Evolutionary conservation across 2,329 filamentous ascomycete genomes (phyloP).

Genomic region (Trichoderma gracile): DNA sequence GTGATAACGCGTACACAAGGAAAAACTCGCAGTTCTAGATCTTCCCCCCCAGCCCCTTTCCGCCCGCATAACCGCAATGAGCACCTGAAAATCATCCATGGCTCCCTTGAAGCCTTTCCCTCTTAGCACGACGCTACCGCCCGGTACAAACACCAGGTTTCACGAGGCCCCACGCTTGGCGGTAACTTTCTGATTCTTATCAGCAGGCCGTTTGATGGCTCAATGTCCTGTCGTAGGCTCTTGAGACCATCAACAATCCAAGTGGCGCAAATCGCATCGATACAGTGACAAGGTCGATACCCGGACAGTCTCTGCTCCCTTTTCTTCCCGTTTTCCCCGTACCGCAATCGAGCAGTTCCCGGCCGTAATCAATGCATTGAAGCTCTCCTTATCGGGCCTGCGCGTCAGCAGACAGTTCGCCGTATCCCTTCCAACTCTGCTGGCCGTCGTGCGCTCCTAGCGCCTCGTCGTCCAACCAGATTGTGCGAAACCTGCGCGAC

Average conservation of each 20-base stretch:
- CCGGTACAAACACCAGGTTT: neutral
- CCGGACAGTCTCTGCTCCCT: neutral
- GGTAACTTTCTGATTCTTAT: neutral
- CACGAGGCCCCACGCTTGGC: slow-evolving; percentile 21
- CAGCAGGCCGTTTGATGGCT: neutral
- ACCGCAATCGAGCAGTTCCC: neutral
- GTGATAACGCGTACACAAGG: neutral
- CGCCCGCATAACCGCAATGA: neutral
- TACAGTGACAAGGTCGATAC: neutral
- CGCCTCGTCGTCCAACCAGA: slow-evolving; percentile 35
- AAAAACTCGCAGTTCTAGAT: neutral
- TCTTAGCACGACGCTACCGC: slow-evolving; percentile 6
- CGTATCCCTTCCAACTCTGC: slow-evolving; percentile 11
- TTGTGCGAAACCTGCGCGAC: slow-evolving; percentile 31
- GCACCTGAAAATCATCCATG: neutral
- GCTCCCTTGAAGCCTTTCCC: neutral
- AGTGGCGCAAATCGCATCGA: neutral
- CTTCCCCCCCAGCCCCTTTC: neutral
- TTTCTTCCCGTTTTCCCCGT: neutral
- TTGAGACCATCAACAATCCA: slow-evolving; percentile 1
- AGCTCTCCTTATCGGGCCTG: neutral
- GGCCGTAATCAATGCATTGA: neutral
- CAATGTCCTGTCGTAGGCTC: neutral
- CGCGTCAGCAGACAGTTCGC: slow-evolving; percentile 25
- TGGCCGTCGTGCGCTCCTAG: slow-evolving; percentile 25